Evolutionary conservation across 2,329 filamentous ascomycete genomes (phyloP).

Genomic region (Xylaria sp.): DNA sequence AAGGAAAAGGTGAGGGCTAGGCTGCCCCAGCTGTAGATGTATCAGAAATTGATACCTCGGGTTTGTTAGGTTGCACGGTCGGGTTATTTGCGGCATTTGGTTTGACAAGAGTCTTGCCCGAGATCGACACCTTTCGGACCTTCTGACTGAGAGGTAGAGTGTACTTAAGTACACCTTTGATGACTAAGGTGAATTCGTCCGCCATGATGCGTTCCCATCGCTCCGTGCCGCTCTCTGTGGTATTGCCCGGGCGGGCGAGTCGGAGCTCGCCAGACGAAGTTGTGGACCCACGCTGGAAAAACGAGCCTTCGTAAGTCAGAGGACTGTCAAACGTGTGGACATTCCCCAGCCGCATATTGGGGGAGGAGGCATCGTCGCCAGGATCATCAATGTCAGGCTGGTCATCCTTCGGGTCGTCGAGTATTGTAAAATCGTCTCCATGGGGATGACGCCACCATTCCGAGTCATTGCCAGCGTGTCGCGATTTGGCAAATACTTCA

Average conservation of each 20-base stretch:
- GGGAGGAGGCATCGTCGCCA: constrained; percentile 72
- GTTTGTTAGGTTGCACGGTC: constrained; percentile 52
- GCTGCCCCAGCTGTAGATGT: constrained; percentile 40
- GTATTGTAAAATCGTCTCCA: constrained; percentile 44
- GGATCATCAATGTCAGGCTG: constrained; percentile 59
- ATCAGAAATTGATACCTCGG: constrained; percentile 46
- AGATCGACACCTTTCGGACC: constrained; percentile 67
- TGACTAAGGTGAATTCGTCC: constrained; percentile 91
- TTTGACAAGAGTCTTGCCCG: constrained; percentile 68
- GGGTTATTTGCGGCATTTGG: constrained; percentile 70
- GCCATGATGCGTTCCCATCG: constrained; percentile 92
- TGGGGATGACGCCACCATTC: constrained; percentile 66
- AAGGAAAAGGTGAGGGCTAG: constrained; percentile 43
- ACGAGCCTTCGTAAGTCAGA: constrained; percentile 87
- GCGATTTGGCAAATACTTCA: constrained; percentile 94
- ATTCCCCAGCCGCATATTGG: constrained; percentile 91
- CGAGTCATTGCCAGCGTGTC: constrained; percentile 78
- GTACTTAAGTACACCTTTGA: constrained; percentile 92
- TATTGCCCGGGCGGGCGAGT: constrained; percentile 84
- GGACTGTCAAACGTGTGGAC: constrained; percentile 89
- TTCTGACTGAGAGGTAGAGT: constrained; percentile 70
- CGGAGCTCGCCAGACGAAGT: constrained; percentile 85
- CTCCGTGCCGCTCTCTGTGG: constrained; percentile 83
- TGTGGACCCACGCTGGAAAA: constrained; percentile 78
- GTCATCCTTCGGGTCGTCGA: constrained; percentile 54